Evolutionary conservation across 306 rosid species (phyloP).

Genomic region (Prunus fruticosa): DNA sequence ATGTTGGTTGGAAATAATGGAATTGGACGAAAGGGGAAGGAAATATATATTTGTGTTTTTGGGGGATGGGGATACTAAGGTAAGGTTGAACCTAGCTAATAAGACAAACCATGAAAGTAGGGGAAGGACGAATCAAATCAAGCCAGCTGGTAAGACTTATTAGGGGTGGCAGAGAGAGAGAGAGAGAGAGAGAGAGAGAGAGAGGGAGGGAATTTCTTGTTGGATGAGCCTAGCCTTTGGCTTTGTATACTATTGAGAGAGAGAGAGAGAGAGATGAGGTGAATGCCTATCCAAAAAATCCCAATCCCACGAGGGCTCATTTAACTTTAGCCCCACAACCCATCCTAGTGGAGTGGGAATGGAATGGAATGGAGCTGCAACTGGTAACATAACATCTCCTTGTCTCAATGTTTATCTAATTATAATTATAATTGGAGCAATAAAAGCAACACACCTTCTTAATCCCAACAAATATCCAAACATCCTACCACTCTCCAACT

Average conservation of each 20-base stretch:
- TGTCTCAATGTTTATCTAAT: slow-evolving; percentile 32
- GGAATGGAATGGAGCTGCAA: slow-evolving; percentile 2
- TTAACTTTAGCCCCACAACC: slow-evolving; percentile 65
- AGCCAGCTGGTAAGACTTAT: slow-evolving; percentile 37
- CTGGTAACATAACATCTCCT: neutral
- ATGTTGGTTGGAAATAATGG: slow-evolving; percentile 40
- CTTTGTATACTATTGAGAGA: neutral
- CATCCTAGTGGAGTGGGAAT: slow-evolving; percentile 34
- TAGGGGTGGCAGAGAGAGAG: neutral
- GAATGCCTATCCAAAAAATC: slow-evolving; percentile 40
- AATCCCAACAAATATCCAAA: too few species aligned
- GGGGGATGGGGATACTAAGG: slow-evolving; percentile 19
- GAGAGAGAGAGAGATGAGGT: slow-evolving; percentile 37
- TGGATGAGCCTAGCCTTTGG: slow-evolving; percentile 31
- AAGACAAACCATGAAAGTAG: slow-evolving; percentile 46
- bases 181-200: slow-evolving; percentile 36
- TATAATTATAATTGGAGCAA: slow-evolving; percentile 25
- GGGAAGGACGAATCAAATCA: slow-evolving; percentile 38
- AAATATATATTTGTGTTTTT: neutral
- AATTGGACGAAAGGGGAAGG: neutral
- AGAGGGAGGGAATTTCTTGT: slow-evolving; percentile 52
- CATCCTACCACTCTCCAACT: too few species aligned
- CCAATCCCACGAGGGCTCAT: slow-evolving; percentile 24
- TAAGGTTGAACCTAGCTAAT: slow-evolving; percentile 51
- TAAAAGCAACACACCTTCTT: slow-evolving; percentile 13